These are phyloP conservation scores for Mycena latifolia DNA, from an alignment of 768 basidiomycete genomes.

Conservation along the genomic window DNA sequence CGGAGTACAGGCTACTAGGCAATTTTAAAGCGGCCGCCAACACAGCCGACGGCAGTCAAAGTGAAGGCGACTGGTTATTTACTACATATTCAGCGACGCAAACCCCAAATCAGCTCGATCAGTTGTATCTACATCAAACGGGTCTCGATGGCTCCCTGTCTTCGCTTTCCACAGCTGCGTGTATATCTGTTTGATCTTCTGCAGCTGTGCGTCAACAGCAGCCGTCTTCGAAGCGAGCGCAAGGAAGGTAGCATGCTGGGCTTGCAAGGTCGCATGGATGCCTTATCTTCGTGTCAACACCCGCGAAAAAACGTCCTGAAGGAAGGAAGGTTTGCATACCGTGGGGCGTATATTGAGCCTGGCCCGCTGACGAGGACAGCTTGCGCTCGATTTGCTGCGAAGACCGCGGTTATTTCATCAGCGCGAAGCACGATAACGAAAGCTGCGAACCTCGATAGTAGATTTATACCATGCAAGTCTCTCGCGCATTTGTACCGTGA, in stretches of 20 bases:
- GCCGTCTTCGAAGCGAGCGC: conserved; percentile 84
- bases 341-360: conserved; percentile 80
- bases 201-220: conserved; percentile 76
- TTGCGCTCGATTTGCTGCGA: conserved; percentile 87
- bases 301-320: background rate
- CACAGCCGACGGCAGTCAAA: too few species aligned
- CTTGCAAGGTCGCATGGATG: conserved; percentile 81
- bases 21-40: too few species aligned
- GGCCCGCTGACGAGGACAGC: conserved; percentile 73
- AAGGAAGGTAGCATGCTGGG: conserved; percentile 83
- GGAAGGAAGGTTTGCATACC: conserved; percentile 53
- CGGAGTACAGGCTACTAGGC: too few species aligned
- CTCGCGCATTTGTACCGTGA: conserved; percentile 79
- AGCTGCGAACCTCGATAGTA: conserved; percentile 74
- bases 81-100: conserved; percentile 31
- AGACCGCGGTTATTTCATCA: conserved; percentile 16
- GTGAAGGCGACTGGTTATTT: too few species aligned
- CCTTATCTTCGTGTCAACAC: conserved; percentile 51
- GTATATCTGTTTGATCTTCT: conserved; percentile 81
- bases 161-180: conserved; percentile 84
- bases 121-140: conserved; percentile 69
- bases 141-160: conserved; percentile 87
- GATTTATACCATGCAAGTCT: conserved; percentile 83
- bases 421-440: conserved; percentile 1
- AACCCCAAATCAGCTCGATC: conserved; percentile 59